Base-by-base conservation (phyloP, 2,329 filamentous ascomycete species). In the Monosporascus cannonballus region DNA sequence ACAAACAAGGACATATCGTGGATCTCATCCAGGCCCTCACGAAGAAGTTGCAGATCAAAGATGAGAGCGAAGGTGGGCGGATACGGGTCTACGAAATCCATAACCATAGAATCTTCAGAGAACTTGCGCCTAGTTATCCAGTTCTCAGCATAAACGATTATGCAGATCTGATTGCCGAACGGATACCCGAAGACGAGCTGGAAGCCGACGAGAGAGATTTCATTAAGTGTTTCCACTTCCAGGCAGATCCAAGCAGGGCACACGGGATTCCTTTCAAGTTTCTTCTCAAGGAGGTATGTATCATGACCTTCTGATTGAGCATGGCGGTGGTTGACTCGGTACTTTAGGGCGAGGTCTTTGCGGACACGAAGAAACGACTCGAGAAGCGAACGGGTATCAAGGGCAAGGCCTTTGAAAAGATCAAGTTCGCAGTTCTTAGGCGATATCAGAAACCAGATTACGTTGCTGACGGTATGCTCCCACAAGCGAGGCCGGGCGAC, bases 321-420 rank as follows among this genome's bases (percentile, higher is more conserved):
- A 24, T 5, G 36, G 14, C 18, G 22, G 39, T n/a, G 52, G 25
- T 48, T 51, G 54, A 67, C 50, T 50, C 63, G 63, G 59, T 68
- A 54, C 37, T 52, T 8, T 49, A 93, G 84, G 89, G 85, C 51
- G 94, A 99, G 69, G 77, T 79, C 39, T 97, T 99, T 72, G 85
- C 84, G 54, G 90, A 97, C 36, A 96, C 92, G 44, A 96, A 93
- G 75, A 90, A 96, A 73, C 85, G 94, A n/a, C 76, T 99, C 4
- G 92, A 94, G 61, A 93, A 92, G 70, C 81, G 93, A 54, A 96
- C 90, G 1, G 92, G 92, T 25, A 86, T 99, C 73, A 96, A 96
- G 72, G 95, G 94, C 70, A 99, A 99, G 77, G 90, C 90, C 59
- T 92, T 99, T 61, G 93, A 99, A 71, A 97, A 97, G 78, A 94